Conservation (phyloP, 2,329 filamentous ascomycete genomes). For the Monosporascus ibericus region DNA sequence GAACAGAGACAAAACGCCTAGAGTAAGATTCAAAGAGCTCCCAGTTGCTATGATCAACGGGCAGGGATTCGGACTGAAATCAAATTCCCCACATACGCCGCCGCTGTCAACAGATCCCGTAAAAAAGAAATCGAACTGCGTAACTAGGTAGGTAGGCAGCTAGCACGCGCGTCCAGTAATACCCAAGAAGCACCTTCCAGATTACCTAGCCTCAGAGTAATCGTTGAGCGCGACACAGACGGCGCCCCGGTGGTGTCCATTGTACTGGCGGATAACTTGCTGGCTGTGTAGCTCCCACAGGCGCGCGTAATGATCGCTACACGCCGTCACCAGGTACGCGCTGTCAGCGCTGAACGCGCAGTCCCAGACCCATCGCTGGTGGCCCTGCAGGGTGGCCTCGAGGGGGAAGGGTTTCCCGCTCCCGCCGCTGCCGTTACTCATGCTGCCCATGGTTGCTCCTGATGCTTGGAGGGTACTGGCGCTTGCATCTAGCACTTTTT, state of each 20-base stretch:
- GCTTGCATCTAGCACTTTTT: neutral
- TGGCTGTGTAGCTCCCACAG: conserved; percentile 85
- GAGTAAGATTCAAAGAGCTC: no score
- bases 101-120: neutral
- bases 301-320: conserved; percentile 86
- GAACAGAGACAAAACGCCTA: no score
- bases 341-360: conserved; percentile 92
- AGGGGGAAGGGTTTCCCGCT: conserved; percentile 60
- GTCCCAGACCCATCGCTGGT: conserved; percentile 97
- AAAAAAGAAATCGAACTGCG: neutral
- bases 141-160: no score
- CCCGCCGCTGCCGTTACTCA: conserved; percentile 1
- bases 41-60: neutral
- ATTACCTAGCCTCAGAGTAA: conserved; percentile 54
- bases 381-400: conserved; percentile 80
- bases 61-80: neutral
- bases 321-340: conserved; percentile 88
- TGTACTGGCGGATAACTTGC: conserved; percentile 90
- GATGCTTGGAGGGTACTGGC: conserved; percentile 5
- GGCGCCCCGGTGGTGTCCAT: conserved; percentile 85
- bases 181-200: neutral
- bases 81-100: neutral
- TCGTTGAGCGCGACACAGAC: conserved; percentile 93
- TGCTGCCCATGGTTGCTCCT: conserved; percentile 6
- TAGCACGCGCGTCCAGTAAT: no score